Base-by-base conservation (phyloP, 768 basidiomycete species). In the Tricholoma matsutake region DNA sequence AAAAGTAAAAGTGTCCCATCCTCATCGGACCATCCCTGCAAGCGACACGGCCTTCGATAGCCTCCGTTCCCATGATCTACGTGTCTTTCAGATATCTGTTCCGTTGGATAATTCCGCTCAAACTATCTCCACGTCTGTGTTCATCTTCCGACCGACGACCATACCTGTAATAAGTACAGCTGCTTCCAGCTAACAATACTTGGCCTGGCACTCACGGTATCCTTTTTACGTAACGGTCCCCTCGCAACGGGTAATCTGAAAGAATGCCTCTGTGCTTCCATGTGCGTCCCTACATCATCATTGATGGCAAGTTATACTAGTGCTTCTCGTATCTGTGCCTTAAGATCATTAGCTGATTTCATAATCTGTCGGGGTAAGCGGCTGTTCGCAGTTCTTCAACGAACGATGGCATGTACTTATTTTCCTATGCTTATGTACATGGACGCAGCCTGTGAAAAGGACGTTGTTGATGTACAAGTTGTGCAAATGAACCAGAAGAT, bases 11-110 rank as follows among this genome's bases (percentile, higher is more conserved):
- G 14, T 29, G 43, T 37, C 57, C 74, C 73, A 68, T 67, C 67
- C 71, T 79, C 75, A 70, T 80, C 79, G 79, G 79, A 80, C 67
- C 57, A 70, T 66, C 60, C 58, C 58, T 67, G 47, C 65, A 68
- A 73, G 76, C 77, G 77, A 75, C 67, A 66, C 77, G 76, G 77
- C 61, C 62, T 60, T 60, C 68, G 18, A 69, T 69, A 73, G 59
- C 64, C 64, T 68, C 78, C 77, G 77, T 54, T 59, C 57, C 64
- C 63, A 66, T 60, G 54, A 59, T 61, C 55, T 68, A 65, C 63
- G 63, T 67, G 61, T 28, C 25, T 58, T 32, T 39, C 47, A 10
- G 22, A 18, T 13, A 10, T 14, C 31, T 47, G 41, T 37, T 18
- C 25, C 47, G 14, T 53, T 25, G 45, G 18, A 22, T 55, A 25